Evolutionary conservation across 2,329 filamentous ascomycete genomes (phyloP), one percentile per base, ranked within the genome.

Genomic region (Clonostachys solani): DNA sequence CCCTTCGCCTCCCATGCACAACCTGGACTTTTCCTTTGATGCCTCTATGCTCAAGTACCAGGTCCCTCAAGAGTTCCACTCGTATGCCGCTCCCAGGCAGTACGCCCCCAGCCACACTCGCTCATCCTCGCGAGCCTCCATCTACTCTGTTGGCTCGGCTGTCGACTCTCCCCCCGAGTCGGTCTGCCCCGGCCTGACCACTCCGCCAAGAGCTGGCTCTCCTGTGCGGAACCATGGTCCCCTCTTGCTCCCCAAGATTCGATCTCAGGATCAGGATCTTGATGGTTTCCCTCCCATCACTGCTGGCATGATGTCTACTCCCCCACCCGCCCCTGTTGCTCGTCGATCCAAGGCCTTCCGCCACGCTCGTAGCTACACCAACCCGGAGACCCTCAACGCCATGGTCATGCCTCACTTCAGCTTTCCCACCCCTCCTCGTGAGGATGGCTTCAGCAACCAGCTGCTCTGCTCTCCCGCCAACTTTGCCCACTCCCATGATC

Each of bases 231-330:
- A 89, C 51, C 86, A 91, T 68, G 89, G 89, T 45, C 89, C 89
- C 45, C 74, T 89, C 43, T 74, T 95, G 50, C 76, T 95, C 33
- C 90, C 90, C 60, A 94, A 91, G 77, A 92, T 95, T 70, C 81
- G 90, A 51, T 81, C 81, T 38, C 90, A 94, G 68, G 90, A 95
- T 68, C 87, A 92, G 67, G 77, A 85, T 51, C 80, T 90, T 51
- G 81, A 84, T 54, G 79, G 79, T 38, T 72, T 73, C 38, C 47
- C 72, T 74, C 45, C 62, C 64, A 33, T 60, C 66, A 29, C 23
- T 29, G 9, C 23, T 29, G 36, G 36, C 17, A 74, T 63, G 54
- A 64, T 53, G 53, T 54, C 35, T 41, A 43, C 49, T 56, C 58
- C 52, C 54, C 33, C 47, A 37, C 47, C 19, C 41, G 47, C 33